These are phyloP conservation scores for Raffaelea deltoideospora DNA, from an alignment of 2,329 filamentous ascomycete genomes.

Conservation along the genomic window DNA sequence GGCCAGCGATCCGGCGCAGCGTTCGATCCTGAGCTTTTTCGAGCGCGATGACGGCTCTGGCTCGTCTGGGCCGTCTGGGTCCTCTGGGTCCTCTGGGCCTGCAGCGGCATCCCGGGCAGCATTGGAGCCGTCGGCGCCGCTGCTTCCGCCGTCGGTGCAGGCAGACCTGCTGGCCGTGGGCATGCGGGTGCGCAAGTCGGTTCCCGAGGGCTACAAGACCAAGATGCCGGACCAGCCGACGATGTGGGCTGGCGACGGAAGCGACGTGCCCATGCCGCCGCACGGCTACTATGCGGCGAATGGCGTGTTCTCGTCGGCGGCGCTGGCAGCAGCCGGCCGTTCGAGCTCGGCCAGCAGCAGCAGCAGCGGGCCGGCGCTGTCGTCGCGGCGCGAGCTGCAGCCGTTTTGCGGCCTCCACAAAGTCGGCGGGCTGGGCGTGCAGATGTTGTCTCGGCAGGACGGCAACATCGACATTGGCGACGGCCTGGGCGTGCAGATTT, in stretches of 20 bases:
- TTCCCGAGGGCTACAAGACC: slow-evolving; percentile 90
- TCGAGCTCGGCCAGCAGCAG: background rate
- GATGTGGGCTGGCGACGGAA: slow-evolving; percentile 2
- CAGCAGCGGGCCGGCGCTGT: slow-evolving; percentile 4
- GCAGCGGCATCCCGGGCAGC: background rate
- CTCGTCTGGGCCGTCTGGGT: slow-evolving; percentile 11
- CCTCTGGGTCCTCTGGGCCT: slow-evolving; percentile 23
- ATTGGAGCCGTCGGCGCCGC: slow-evolving; percentile 21
- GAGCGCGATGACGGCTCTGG: slow-evolving; percentile 11
- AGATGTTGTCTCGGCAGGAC: slow-evolving; percentile 21
- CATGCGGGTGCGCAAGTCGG: slow-evolving; percentile 86
- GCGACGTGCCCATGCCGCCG: background rate
- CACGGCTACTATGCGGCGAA: background rate
- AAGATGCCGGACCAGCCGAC: slow-evolving; percentile 29
- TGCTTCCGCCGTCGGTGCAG: slow-evolving; percentile 52
- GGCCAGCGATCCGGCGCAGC: slow-evolving; percentile 40
- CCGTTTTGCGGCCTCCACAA: slow-evolving; percentile 74
- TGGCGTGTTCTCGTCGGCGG: background rate
- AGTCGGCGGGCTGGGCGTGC: slow-evolving; percentile 50
- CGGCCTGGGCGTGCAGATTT: slow-evolving; percentile 2
- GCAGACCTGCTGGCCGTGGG: slow-evolving; percentile 79
- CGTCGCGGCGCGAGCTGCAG: slow-evolving; percentile 42
- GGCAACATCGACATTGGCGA: slow-evolving; percentile 10
- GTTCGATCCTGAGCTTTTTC: slow-evolving; percentile 53
- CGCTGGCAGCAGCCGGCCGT: background rate